A percentile compares a stretch with the other conserved stretches of the same genome.
Evolutionary conservation across 164 flowering plant species (phyloP).

Genomic region (Tinospora cordifolia): DNA sequence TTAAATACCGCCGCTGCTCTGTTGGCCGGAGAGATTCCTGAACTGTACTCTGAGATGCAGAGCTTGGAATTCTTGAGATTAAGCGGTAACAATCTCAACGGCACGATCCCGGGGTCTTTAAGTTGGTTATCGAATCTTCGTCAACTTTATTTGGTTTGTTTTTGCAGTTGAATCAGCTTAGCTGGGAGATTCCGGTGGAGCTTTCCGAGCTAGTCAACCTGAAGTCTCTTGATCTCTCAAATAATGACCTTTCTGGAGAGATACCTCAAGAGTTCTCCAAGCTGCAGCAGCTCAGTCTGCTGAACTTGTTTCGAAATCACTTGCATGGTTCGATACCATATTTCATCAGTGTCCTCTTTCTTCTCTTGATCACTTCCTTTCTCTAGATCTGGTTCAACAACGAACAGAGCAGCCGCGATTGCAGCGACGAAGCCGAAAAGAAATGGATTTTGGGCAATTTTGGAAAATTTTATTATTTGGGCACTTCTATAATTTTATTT

Average conservation of each 20-base stretch:
- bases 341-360: too few relatives aligned
- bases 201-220: slow-evolving; percentile 45
- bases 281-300: slow-evolving; percentile 42
- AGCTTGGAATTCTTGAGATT: slow-evolving; percentile 52
- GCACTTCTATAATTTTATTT: too few relatives aligned
- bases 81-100: slow-evolving; percentile 49
- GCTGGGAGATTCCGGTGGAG: slow-evolving; percentile 57
- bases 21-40: slow-evolving; percentile 71
- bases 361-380: too few relatives aligned
- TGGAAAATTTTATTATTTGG: too few relatives aligned
- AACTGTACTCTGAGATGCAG: slow-evolving; percentile 37
- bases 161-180: slow-evolving; percentile 51
- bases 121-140: slow-evolving; percentile 30
- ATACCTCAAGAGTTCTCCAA: slow-evolving; percentile 55
- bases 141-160: slow-evolving; percentile 50
- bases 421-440: too few relatives aligned
- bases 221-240: slow-evolving; percentile 61
- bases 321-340: slow-evolving; percentile 55
- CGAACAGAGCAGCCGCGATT: too few relatives aligned
- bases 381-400: too few relatives aligned
- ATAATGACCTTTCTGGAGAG: slow-evolving; percentile 55
- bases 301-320: slow-evolving; percentile 60
- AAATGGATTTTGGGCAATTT: too few relatives aligned
- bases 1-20: too few relatives aligned
- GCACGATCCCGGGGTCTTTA: slow-evolving; percentile 48